Conservation (phyloP, 352 stramenopile species). For the Phytophthora citricola region DNA sequence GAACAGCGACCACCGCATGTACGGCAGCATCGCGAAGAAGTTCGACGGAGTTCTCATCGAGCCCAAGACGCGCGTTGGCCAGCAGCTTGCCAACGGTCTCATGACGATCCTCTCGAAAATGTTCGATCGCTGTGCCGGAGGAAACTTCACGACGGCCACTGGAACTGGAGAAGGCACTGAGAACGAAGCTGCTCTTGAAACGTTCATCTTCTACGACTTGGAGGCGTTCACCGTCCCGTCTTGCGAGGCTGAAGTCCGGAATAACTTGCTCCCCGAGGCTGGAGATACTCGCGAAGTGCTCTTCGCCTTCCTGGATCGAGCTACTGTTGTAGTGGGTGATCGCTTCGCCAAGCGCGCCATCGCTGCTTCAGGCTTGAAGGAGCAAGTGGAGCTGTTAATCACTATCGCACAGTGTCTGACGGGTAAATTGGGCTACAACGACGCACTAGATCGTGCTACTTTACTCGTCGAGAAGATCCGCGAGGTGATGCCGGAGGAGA, state of each 20-base stretch:
- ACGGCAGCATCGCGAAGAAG: conserved; percentile 62
- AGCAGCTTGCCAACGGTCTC: conserved; percentile 48
- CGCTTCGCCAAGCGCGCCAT: conserved; percentile 68
- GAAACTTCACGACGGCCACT: conserved; percentile 12
- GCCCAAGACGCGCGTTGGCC: conserved; percentile 39
- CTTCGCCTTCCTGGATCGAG: conserved; percentile 64
- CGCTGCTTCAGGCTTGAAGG: conserved; percentile 44
- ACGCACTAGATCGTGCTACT: conserved; percentile 45
- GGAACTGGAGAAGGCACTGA: conserved; percentile 8
- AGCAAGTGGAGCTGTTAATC: conserved; percentile 72
- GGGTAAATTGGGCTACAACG: conserved; percentile 51
- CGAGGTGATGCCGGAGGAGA: conserved; percentile 48
- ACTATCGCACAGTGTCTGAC: conserved; percentile 64
- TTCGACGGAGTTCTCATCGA: conserved; percentile 71
- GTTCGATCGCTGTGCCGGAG: conserved; percentile 45
- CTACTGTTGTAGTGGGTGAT: conserved; percentile 61
- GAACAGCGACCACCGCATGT: conserved; percentile 57
- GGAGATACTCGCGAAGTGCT: conserved; percentile 57
- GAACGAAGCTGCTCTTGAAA: conserved; percentile 32
- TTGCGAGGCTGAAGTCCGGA: conserved; percentile 41
- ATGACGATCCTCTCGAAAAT: conserved; percentile 66
- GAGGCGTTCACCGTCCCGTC: conserved; percentile 34
- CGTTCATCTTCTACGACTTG: conserved; percentile 69
- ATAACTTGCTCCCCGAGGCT: conserved; percentile 37
- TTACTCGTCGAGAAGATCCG: conserved; percentile 54